A percentile compares a stretch with the other conserved stretches of the same genome.
Evolutionary conservation across 2,329 filamentous ascomycete genomes (phyloP).

Genomic region (Aspergillus sp.): DNA sequence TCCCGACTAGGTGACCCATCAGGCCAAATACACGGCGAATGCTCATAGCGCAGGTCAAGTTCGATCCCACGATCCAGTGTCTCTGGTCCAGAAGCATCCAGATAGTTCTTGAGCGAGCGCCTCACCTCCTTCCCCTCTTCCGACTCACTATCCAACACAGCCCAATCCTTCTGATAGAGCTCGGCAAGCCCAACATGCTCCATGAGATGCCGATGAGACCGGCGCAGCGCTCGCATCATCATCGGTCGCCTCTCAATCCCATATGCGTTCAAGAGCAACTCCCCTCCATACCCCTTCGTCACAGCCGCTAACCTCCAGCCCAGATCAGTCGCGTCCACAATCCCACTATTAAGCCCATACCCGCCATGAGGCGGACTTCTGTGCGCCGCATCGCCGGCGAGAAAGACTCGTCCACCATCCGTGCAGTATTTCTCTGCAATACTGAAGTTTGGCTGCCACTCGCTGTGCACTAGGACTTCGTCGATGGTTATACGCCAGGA

Average conservation of each 20-base stretch:
- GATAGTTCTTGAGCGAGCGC: not conserved
- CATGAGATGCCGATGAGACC: slow-evolving; percentile 15
- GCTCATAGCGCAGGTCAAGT: slow-evolving; percentile 21
- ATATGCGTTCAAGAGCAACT: slow-evolving; percentile 26
- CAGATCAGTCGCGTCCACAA: slow-evolving; percentile 37
- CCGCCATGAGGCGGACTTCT: slow-evolving; percentile 36
- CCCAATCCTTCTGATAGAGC: not conserved
- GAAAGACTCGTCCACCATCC: slow-evolving; percentile 22
- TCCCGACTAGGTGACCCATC: not conserved
- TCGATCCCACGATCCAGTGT: slow-evolving; percentile 22
- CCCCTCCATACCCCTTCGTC: slow-evolving; percentile 25
- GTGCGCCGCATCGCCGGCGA: slow-evolving; percentile 38
- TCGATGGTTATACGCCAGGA: slow-evolving; percentile 31
- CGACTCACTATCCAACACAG: not conserved
- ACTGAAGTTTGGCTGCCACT: slow-evolving; percentile 30
- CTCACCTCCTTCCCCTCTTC: not conserved
- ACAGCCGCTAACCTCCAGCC: slow-evolving; percentile 36
- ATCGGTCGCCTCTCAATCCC: slow-evolving; percentile 29
- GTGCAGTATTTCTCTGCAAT: slow-evolving; percentile 27
- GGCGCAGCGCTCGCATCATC: slow-evolving; percentile 26
- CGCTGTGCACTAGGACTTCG: slow-evolving; percentile 31
- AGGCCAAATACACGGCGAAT: slow-evolving; percentile 17
- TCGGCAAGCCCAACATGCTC: slow-evolving; percentile 11
- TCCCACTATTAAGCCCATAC: slow-evolving; percentile 40
- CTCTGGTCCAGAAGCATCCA: slow-evolving; percentile 11